Evolutionary conservation across 768 basidiomycete genomes (phyloP).

Genomic region (Coprinellus aureogranulatus): DNA sequence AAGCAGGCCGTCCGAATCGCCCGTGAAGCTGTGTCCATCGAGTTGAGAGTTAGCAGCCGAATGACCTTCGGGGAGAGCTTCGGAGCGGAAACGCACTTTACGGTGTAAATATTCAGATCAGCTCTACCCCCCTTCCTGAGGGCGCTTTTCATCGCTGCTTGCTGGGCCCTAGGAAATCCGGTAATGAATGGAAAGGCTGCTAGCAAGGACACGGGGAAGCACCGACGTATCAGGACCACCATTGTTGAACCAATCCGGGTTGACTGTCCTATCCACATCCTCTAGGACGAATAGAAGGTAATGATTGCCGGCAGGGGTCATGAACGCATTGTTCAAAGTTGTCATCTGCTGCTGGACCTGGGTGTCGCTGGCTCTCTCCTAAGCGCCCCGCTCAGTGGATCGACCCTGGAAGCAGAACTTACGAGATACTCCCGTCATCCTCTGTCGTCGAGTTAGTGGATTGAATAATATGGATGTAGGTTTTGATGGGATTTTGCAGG

Average conservation of each 20-base stretch:
- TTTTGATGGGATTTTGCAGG: neutral
- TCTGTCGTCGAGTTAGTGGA: constrained; percentile 8
- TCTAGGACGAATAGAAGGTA: constrained; percentile 32
- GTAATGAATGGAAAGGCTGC: neutral
- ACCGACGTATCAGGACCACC: constrained; percentile 34
- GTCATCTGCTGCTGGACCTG: constrained; percentile 35
- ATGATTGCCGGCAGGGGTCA: constrained; percentile 18
- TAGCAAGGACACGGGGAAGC: constrained; percentile 8
- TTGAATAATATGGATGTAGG: constrained; percentile 18
- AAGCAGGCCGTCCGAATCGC: constrained; percentile 31
- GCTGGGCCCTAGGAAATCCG: constrained; percentile 8
- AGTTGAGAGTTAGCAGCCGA: constrained; percentile 8
- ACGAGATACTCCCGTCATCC: constrained; percentile 14
- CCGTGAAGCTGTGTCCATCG: constrained; percentile 25
- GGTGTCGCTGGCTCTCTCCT: neutral
- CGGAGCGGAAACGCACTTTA: neutral
- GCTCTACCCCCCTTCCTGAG: constrained; percentile 34
- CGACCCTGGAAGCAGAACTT: neutral
- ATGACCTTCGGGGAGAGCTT: neutral
- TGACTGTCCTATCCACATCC: constrained; percentile 30
- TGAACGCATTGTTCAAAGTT: constrained; percentile 40
- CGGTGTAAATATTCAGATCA: constrained; percentile 35
- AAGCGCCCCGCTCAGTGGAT: neutral
- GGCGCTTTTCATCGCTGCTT: constrained; percentile 36
- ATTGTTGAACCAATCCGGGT: constrained; percentile 39